Conservation (phyloP, 495 filamentous ascomycete genomes). For the Aspergillus asperescens region DNA sequence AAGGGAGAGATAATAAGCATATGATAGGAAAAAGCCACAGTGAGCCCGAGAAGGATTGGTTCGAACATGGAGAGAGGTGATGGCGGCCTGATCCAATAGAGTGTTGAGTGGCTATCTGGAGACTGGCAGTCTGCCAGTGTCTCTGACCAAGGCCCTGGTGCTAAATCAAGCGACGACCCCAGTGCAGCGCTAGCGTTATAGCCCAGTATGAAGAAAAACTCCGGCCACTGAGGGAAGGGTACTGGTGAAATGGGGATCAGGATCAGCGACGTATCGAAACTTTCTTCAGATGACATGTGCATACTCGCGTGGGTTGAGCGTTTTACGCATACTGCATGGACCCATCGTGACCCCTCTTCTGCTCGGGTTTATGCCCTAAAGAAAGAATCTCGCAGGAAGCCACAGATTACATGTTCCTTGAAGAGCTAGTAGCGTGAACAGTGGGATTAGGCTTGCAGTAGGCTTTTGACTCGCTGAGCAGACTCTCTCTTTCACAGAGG, state of each 20-base stretch:
- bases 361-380: not conserved
- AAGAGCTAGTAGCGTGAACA: not conserved
- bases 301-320: conserved; percentile 1
- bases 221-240: not conserved
- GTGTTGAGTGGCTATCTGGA: too few relatives aligned
- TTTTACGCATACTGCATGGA: not conserved
- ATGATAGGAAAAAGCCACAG: conserved; percentile 16
- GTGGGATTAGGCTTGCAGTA: too few relatives aligned
- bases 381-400: not conserved
- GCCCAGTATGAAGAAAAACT: too few relatives aligned
- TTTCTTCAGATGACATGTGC: not conserved
- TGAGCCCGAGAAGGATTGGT: not conserved
- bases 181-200: not conserved
- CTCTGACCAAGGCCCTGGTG: too few relatives aligned
- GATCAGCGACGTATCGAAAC: conserved; percentile 13
- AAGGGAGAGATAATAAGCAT: conserved; percentile 22
- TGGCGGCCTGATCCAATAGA: too few relatives aligned
- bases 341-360: not conserved
- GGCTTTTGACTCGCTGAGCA: too few relatives aligned
- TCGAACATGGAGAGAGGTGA: too few relatives aligned
- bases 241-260: not conserved
- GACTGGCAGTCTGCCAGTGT: too few relatives aligned
- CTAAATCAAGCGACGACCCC: not conserved
- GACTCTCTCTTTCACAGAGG: too few relatives aligned
- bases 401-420: not conserved